Evolutionary conservation across 2,329 filamentous ascomycete species (phyloP).

Genomic region (Drechslerella coelobrocha): DNA sequence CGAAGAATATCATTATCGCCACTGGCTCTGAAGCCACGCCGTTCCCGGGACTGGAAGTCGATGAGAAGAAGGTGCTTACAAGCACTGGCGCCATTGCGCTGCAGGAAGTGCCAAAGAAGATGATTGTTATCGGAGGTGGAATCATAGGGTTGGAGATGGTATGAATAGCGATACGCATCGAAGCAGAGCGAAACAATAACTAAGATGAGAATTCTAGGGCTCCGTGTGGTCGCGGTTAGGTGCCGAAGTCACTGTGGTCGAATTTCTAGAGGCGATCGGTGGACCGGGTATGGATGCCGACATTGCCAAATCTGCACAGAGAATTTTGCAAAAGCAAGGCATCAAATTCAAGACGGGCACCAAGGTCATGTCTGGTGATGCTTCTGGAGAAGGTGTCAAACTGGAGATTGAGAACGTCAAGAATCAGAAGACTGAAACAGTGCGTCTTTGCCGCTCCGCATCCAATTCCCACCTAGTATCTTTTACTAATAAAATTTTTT

Average conservation of each 20-base stretch:
- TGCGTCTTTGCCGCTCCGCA: slow-evolving; percentile 62
- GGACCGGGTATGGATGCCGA: slow-evolving; percentile 97
- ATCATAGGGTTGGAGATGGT: slow-evolving; percentile 99
- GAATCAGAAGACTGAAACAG: slow-evolving; percentile 91
- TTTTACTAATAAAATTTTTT: slow-evolving; percentile 16
- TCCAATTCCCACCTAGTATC: slow-evolving; percentile 7
- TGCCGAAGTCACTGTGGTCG: slow-evolving; percentile 92
- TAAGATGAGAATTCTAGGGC: slow-evolving; percentile 60
- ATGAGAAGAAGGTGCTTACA: slow-evolving; percentile 96
- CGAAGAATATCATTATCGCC: slow-evolving; percentile 98
- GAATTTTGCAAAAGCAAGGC: slow-evolving; percentile 93
- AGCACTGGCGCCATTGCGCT: slow-evolving; percentile 93
- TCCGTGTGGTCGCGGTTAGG: slow-evolving; percentile 97
- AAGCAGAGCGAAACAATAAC: slow-evolving; percentile 21
- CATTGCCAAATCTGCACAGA: slow-evolving; percentile 88
- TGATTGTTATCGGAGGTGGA: slow-evolving; percentile 96
- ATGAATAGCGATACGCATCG: slow-evolving; percentile 52
- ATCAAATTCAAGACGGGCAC: slow-evolving; percentile 98
- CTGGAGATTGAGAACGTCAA: slow-evolving; percentile 90
- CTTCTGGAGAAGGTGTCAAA: slow-evolving; percentile 76
- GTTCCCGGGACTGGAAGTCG: slow-evolving; percentile 92
- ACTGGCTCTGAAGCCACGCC: slow-evolving; percentile 95
- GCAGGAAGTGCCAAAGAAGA: slow-evolving; percentile 88
- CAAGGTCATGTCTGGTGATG: slow-evolving; percentile 88
- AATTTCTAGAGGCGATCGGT: slow-evolving; percentile 95